These are phyloP conservation scores for Berkeleyomyces basicola DNA, from an alignment of 2,329 filamentous ascomycete genomes.

Conservation along the genomic window DNA sequence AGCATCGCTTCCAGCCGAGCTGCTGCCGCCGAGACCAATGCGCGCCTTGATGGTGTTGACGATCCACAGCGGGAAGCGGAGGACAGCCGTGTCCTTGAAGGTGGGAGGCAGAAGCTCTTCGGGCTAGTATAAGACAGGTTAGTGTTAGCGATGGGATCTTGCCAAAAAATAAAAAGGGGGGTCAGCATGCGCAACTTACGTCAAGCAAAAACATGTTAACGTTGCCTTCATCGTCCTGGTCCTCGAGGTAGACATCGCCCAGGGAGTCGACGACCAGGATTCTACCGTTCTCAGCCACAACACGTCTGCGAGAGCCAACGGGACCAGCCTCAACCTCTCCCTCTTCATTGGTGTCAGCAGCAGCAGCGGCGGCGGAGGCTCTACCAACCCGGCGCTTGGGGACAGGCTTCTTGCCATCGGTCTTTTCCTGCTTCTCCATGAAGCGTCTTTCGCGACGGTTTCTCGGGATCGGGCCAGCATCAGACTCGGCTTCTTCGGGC, in stretches of 20 bases:
- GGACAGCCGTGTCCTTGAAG: slow-evolving; percentile 65
- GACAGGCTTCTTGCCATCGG: slow-evolving; percentile 40
- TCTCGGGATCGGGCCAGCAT: slow-evolving; percentile 38
- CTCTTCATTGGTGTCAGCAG: slow-evolving; percentile 26
- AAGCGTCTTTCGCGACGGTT: slow-evolving; percentile 79
- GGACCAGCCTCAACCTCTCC: slow-evolving; percentile 40
- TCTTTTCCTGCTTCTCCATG: slow-evolving; percentile 72
- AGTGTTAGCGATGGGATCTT: not conserved
- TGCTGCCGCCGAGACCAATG: slow-evolving; percentile 21
- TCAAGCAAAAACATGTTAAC: slow-evolving; percentile 75
- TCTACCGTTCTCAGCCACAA: slow-evolving; percentile 91
- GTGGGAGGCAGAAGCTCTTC: slow-evolving; percentile 66
- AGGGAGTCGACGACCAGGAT: slow-evolving; percentile 79
- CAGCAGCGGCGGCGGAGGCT: slow-evolving; percentile 20
- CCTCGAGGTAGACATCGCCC: slow-evolving; percentile 90
- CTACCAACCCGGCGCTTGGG: slow-evolving; percentile 24
- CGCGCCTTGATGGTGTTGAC: slow-evolving; percentile 36
- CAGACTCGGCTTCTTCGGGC: slow-evolving; percentile 22
- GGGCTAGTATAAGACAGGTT: slow-evolving; percentile 32
- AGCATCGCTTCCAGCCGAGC: slow-evolving; percentile 1
- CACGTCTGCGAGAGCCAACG: slow-evolving; percentile 65
- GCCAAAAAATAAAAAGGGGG: not conserved
- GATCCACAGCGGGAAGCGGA: slow-evolving; percentile 60
- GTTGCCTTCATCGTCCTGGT: slow-evolving; percentile 73
- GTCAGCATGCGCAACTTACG: slow-evolving; percentile 34